Evolutionary conservation across 148 eudicot species (phyloP).

Genomic region (Arctostaphylos glauca): DNA sequence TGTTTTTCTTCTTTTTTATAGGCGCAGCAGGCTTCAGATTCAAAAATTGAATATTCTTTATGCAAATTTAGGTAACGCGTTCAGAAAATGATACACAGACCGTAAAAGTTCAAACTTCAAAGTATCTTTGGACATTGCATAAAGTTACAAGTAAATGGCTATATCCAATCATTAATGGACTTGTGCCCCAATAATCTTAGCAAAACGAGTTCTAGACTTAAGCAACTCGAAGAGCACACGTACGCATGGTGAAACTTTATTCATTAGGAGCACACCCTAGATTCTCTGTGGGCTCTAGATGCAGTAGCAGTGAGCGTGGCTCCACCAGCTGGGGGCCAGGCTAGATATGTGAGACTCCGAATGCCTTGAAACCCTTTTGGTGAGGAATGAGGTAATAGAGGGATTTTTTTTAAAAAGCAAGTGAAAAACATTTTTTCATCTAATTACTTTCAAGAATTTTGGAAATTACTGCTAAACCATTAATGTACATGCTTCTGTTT

Average conservation of each 20-base stretch:
- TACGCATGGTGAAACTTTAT: not conserved
- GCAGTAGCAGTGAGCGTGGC: not conserved
- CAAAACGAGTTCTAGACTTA: not conserved
- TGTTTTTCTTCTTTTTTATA: not conserved
- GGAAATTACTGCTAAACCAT: not conserved
- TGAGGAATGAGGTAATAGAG: not conserved
- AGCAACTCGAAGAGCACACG: not conserved
- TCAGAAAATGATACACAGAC: not conserved
- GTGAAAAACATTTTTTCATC: not conserved
- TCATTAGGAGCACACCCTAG: not conserved
- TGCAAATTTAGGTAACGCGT: not conserved
- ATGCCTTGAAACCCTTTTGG: not conserved
- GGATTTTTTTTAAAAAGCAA: not conserved
- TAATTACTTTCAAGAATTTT: not conserved
- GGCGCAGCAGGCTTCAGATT: not conserved
- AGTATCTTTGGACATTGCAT: not conserved
- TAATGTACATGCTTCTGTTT: not conserved
- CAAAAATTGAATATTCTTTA: not conserved
- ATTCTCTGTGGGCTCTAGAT: not conserved
- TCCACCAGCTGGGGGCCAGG: not conserved
- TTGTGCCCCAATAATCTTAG: not conserved
- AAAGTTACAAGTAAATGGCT: not conserved
- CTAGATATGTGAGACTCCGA: not conserved
- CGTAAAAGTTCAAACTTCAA: not conserved
- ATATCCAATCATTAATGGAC: not conserved